Percentiles rank a stretch among this genome's conserved stretches.
These are phyloP conservation scores for Fusarium tjaetaba DNA, from an alignment of 2,329 filamentous ascomycete genomes.

Conservation along the genomic window DNA sequence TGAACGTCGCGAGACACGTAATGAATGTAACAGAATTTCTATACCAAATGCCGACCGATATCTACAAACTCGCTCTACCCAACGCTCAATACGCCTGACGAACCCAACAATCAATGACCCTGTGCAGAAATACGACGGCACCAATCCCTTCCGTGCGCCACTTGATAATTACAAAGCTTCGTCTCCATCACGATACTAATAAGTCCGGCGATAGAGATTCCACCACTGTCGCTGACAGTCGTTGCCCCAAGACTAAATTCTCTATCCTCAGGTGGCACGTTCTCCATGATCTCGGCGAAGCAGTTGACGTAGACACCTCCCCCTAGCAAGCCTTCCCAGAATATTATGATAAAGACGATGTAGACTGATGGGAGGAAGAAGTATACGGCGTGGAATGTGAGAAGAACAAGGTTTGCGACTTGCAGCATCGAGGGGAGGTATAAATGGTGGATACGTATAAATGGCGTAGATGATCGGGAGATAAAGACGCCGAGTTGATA, in stretches of 20 bases:
- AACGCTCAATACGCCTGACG: background rate
- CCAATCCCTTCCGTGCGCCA: constrained; percentile 79
- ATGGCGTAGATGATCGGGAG: constrained; percentile 89
- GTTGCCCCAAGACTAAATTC: constrained; percentile 93
- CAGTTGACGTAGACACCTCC: constrained; percentile 96
- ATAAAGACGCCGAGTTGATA: constrained; percentile 97
- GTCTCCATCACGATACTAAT: constrained; percentile 85
- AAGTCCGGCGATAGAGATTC: constrained; percentile 89
- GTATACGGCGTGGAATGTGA: constrained; percentile 80
- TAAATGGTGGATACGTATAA: constrained; percentile 81
- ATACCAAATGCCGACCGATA: background rate
- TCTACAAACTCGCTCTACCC: background rate
- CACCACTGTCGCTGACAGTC: constrained; percentile 89
- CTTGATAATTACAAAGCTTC: constrained; percentile 84
- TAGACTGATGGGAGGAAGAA: constrained; percentile 88
- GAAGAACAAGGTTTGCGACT: constrained; percentile 76
- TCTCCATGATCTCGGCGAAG: constrained; percentile 92
- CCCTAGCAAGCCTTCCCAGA: constrained; percentile 94
- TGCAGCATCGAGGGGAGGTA: constrained; percentile 88
- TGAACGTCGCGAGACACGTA: background rate
- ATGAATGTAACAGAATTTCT: constrained; percentile 14
- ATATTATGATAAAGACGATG: constrained; percentile 83
- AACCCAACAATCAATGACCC: constrained; percentile 15
- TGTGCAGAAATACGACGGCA: constrained; percentile 67
- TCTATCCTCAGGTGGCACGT: constrained; percentile 77